Conservation (phyloP, 768 basidiomycete species). For the Kwoniella sp. region DNA sequence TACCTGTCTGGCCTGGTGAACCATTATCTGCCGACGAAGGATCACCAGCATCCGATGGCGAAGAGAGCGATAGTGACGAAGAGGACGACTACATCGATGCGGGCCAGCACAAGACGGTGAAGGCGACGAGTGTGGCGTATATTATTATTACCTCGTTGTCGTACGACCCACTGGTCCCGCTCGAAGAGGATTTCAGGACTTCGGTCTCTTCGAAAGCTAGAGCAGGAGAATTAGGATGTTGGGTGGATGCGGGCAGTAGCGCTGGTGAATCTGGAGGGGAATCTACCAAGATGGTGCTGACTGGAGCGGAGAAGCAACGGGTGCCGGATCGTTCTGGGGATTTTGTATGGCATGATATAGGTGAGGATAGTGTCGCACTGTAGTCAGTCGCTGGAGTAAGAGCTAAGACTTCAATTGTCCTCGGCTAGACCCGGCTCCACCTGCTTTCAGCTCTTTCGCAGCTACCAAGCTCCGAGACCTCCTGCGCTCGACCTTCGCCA, state of each 20-base stretch:
- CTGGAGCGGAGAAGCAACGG: constrained; percentile 71
- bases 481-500: constrained; percentile 65
- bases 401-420: not conserved
- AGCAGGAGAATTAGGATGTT: constrained; percentile 79
- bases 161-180: constrained; percentile 61
- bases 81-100: constrained; percentile 1
- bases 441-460: constrained; percentile 35
- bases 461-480: constrained; percentile 64
- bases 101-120: not conserved
- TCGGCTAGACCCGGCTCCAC: constrained; percentile 15
- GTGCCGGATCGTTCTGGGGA: constrained; percentile 62
- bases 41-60: constrained; percentile 55
- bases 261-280: too few species aligned
- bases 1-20: constrained; percentile 35
- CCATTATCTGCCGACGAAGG: constrained; percentile 61
- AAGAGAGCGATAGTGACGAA: constrained; percentile 60
- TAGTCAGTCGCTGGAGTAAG: too few species aligned
- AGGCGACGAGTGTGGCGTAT: constrained; percentile 62
- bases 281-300: constrained; percentile 73
- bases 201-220: constrained; percentile 58
- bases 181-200: constrained; percentile 55
- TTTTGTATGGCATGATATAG: constrained; percentile 61
- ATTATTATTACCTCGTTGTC: constrained; percentile 80
- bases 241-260: constrained; percentile 73
- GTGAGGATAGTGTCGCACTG: constrained; percentile 56